phyloP scores from a whole-genome alignment of 1,139 yeast genomes.

The Scheffersomyces parashehatae region DNA sequence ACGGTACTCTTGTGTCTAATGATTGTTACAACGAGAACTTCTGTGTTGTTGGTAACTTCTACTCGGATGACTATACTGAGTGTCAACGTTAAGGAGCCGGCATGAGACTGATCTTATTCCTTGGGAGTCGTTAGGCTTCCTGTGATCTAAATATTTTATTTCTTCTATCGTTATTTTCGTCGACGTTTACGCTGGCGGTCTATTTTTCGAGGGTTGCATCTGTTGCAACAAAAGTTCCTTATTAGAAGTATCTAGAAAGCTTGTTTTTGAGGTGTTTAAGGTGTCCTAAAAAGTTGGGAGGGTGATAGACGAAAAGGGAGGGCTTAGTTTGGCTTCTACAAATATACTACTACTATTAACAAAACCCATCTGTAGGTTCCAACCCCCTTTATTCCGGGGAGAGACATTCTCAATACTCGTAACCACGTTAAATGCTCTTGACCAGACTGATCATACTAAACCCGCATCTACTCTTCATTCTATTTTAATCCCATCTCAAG shows the following conservation, averaged over 20 bases:
- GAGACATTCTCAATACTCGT: no score
- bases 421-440: no score
- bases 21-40: conserved; percentile 45
- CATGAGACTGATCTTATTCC: conserved; percentile 7
- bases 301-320: background rate
- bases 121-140: no score
- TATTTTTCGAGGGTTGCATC: background rate
- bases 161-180: background rate
- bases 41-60: conserved; percentile 35
- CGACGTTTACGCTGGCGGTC: background rate
- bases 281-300: background rate
- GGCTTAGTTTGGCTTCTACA: background rate
- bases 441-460: no score
- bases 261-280: background rate
- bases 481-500: no score
- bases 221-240: background rate
- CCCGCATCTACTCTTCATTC: no score
- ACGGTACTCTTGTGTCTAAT: conserved; percentile 28
- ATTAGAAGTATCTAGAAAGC: background rate
- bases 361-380: no score
- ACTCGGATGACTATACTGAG: conserved; percentile 13
- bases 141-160: background rate
- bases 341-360: no score
- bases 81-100: conserved; percentile 8
- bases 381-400: no score